Base-by-base conservation (phyloP, 768 basidiomycete genomes). In the Cystofilobasidium capitatum region DNA sequence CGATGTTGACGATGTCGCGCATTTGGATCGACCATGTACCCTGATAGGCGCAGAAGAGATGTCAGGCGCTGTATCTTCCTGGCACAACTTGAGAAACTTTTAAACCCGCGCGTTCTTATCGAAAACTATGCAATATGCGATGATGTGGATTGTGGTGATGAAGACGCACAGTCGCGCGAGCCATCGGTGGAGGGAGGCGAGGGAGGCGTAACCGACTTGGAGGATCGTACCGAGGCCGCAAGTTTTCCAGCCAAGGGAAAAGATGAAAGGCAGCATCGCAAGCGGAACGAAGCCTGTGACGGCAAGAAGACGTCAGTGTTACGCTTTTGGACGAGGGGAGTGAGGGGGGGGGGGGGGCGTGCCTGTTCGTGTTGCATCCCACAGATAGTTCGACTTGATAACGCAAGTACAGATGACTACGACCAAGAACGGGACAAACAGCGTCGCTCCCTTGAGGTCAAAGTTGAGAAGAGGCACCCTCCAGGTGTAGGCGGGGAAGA, bases 131-230 rank as follows among this genome's bases (percentile, higher is more conserved):
- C 66, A 54, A 58, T 71, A 71, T 13, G 71, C 69, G 20, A 71
- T 40, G 44, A 71, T 64, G 59, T 73, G 72, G 7, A 73, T 62
- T 9, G 71, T 71, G 13, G 69, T 62, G 10, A 71, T 51, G 45
- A 73, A 39, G n/a, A 73, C 33, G 36, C 71, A 66, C 31, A 73
- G 36, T 20, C 72, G 35, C 22, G 71, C 72, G 13, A 70, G 64
- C 72, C 72, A 73, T 24, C 72, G 65, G 37, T 73, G 72, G 0
- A 73, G 47, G 24, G 67, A 70, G 54, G 71, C 71, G 66, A 71
- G 62, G 22, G 67, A 54, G 12, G 70, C 67, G 57, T 72, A 72
- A 24, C 72, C 70, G 40, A 66, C 40, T 35, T 67, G 66, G 20
- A 72, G 49, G 66, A 69, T 68, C 14, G 72, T 72, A 0, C 72